phyloP scores from a whole-genome alignment of 1,139 yeast genomes.

The Spencermartinsiella ligniputridi region DNA sequence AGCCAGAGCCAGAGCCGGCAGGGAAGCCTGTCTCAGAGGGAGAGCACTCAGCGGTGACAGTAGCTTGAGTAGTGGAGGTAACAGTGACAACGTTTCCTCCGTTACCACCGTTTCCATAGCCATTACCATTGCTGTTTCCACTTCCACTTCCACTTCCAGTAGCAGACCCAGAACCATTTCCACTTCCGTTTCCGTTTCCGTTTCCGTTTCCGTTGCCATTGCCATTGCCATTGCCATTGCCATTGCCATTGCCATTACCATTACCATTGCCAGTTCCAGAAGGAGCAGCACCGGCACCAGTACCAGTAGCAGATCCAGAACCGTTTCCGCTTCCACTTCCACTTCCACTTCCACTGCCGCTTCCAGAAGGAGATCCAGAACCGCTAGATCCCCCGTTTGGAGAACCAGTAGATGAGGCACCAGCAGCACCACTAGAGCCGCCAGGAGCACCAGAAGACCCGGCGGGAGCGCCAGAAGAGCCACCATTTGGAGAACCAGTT shows the following conservation, averaged over 20 bases:
- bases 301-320: background rate
- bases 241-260: background rate
- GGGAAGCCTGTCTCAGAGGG: background rate
- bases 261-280: background rate
- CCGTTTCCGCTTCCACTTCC: background rate
- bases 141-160: too few relatives aligned
- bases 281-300: background rate
- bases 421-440: background rate
- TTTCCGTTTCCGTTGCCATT: background rate
- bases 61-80: background rate
- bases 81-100: slow-evolving; percentile 3
- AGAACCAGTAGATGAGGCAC: slow-evolving; percentile 19
- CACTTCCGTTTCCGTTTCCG: slow-evolving; percentile 1
- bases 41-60: slow-evolving; percentile 1
- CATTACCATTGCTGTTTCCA: background rate
- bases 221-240: background rate
- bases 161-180: background rate
- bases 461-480: too few relatives aligned
- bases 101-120: background rate
- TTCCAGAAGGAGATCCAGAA: background rate
- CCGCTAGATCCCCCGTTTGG: slow-evolving; percentile 11
- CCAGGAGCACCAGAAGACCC: background rate
- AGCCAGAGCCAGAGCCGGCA: background rate
- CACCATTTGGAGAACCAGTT: too few relatives aligned
- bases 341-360: background rate